Conservation (phyloP, 2,329 filamentous ascomycete species). For the Falciphora oryzae region DNA sequence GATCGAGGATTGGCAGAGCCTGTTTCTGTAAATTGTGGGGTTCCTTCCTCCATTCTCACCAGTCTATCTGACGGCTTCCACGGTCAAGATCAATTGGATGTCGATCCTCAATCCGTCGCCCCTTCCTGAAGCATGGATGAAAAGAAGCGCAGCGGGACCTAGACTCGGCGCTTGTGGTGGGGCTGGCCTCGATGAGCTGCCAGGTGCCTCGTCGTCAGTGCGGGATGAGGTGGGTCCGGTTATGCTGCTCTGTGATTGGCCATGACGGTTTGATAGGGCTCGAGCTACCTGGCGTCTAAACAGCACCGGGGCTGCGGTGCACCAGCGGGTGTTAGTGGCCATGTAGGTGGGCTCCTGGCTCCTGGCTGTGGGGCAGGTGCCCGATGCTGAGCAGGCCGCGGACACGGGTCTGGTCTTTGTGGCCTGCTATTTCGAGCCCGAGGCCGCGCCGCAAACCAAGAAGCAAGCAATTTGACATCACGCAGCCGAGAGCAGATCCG, state of each 20-base stretch:
- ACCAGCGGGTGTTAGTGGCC: neutral
- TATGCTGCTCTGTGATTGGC: neutral
- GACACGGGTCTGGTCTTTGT: neutral
- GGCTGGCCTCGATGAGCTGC: neutral
- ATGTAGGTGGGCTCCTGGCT: neutral
- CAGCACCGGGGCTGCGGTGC: neutral
- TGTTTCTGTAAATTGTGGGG: too few relatives aligned
- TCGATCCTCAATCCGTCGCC: too few relatives aligned
- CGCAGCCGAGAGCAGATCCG: neutral
- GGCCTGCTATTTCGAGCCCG: neutral
- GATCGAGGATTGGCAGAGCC: too few relatives aligned
- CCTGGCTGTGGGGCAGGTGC: neutral
- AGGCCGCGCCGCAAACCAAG: neutral
- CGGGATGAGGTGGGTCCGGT: neutral
- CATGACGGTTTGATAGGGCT: neutral
- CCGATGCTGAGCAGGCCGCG: neutral
- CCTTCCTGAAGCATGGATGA: too few relatives aligned
- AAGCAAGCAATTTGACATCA: slow-evolving; percentile 2
- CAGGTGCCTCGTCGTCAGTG: neutral
- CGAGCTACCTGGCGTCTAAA: neutral
- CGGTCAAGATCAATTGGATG: too few relatives aligned
- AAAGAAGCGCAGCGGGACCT: too few relatives aligned
- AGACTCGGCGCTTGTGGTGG: neutral
- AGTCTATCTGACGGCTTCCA: too few relatives aligned
- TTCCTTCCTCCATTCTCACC: too few relatives aligned